Evolutionary conservation across 805 yeast genomes (phyloP).

Genomic region (Blastobotrys terrestris): DNA sequence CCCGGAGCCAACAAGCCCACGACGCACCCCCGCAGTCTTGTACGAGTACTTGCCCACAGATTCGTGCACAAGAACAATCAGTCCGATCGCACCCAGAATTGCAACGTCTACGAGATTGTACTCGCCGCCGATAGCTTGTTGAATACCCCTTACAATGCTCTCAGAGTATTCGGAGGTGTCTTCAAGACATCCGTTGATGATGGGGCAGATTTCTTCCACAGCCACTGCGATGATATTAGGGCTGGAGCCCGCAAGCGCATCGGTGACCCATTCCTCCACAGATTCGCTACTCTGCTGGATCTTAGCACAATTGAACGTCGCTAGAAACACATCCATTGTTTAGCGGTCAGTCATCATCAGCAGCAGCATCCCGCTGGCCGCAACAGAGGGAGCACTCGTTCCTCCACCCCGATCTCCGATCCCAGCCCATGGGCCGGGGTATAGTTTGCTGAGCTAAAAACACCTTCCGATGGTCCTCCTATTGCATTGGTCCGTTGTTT

Average conservation of each 20-base stretch:
- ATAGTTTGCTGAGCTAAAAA: not conserved
- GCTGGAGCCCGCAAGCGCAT: not conserved
- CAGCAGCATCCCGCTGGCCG: no score
- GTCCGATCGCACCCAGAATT: constrained; percentile 27
- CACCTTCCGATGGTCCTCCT: not conserved
- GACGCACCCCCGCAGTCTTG: constrained; percentile 41
- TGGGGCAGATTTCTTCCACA: constrained; percentile 33
- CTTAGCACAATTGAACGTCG: constrained; percentile 29
- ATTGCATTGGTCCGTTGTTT: no score
- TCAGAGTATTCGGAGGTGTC: constrained; percentile 16
- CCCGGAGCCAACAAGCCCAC: constrained; percentile 39
- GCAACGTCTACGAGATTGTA: constrained; percentile 16
- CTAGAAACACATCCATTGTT: constrained; percentile 13
- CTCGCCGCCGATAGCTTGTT: constrained; percentile 15
- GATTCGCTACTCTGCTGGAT: constrained; percentile 13
- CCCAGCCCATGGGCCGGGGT: not conserved
- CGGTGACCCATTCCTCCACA: not conserved
- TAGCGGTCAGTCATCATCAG: no score
- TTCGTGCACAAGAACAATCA: constrained; percentile 26
- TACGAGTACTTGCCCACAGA: constrained; percentile 29
- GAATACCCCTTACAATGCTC: constrained; percentile 26
- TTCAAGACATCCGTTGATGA: constrained; percentile 28
- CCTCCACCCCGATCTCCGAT: no score
- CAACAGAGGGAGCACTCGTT: no score
- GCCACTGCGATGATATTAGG: constrained; percentile 30